These are phyloP conservation scores for Diaporthe velutina DNA, from an alignment of 2,329 filamentous ascomycete genomes.

Conservation along the genomic window DNA sequence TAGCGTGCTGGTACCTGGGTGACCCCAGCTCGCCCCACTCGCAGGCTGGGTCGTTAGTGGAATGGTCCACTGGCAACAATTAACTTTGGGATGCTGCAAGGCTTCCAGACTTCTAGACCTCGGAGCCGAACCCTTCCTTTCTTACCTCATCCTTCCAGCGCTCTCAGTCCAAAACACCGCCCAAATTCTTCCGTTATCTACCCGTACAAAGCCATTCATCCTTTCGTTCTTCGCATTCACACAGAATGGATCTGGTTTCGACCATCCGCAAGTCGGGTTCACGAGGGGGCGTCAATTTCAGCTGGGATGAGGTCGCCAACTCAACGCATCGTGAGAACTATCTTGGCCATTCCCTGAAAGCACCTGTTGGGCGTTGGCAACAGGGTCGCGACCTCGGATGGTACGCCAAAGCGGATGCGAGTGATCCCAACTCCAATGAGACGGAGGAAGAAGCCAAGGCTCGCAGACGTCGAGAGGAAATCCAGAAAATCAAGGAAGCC, in stretches of 20 bases:
- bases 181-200: neutral
- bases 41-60: neutral
- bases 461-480: slow-evolving; percentile 79
- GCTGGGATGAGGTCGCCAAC: slow-evolving; percentile 92
- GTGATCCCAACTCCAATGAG: slow-evolving; percentile 62
- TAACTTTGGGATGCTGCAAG: neutral
- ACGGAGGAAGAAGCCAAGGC: slow-evolving; percentile 70
- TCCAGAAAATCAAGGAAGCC: slow-evolving; percentile 86
- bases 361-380: slow-evolving; percentile 93
- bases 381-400: slow-evolving; percentile 77
- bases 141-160: neutral
- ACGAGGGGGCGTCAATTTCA: slow-evolving; percentile 94
- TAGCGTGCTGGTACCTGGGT: neutral
- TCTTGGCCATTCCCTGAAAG: slow-evolving; percentile 92
- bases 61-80: neutral
- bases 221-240: neutral
- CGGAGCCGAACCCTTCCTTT: neutral
- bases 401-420: slow-evolving; percentile 71
- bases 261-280: slow-evolving; percentile 92
- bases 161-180: neutral
- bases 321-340: slow-evolving; percentile 90
- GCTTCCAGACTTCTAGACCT: neutral
- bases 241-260: slow-evolving; percentile 88
- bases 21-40: slow-evolving; percentile 4
- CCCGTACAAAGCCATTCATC: neutral